Evolutionary conservation across 2,329 filamentous ascomycete genomes (phyloP).

Genomic region (Coleophoma eucalyptorum): DNA sequence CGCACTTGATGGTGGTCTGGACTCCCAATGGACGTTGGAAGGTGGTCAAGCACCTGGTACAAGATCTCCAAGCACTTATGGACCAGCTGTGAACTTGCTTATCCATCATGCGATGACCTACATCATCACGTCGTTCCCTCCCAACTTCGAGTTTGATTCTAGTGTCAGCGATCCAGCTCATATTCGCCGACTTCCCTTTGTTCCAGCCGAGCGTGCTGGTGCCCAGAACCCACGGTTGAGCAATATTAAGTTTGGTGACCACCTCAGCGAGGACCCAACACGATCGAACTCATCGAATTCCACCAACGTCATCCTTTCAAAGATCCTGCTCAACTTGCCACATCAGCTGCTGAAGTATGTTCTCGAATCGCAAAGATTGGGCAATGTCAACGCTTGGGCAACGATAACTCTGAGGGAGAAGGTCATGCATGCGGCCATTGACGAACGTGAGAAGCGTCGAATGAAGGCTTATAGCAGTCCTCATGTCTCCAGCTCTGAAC

Average conservation of each 20-base stretch:
- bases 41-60: conserved; percentile 20
- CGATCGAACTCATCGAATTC: conserved; percentile 25
- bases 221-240: conserved; percentile 49
- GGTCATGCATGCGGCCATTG: conserved; percentile 45
- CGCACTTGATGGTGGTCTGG: conserved; percentile 42
- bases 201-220: conserved; percentile 18
- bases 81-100: conserved; percentile 49
- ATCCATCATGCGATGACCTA: conserved; percentile 55
- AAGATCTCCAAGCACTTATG: conserved; percentile 42
- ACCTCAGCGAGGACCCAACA: conserved; percentile 33
- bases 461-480: conserved; percentile 15
- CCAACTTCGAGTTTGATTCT: conserved; percentile 55
- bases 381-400: conserved; percentile 46
- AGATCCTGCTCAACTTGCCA: conserved; percentile 66
- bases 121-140: conserved; percentile 55
- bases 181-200: conserved; percentile 39
- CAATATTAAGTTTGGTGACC: conserved; percentile 69
- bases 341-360: conserved; percentile 63
- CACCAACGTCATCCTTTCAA: conserved; percentile 50
- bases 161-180: conserved; percentile 40
- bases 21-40: conserved; percentile 28
- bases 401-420: conserved; percentile 41
- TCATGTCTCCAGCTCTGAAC: conserved; percentile 21
- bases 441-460: conserved; percentile 55
- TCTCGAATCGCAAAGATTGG: conserved; percentile 56